Base-by-base conservation (phyloP, 2,329 filamentous ascomycete genomes). In the Myriosclerotinia scirpicola region DNA sequence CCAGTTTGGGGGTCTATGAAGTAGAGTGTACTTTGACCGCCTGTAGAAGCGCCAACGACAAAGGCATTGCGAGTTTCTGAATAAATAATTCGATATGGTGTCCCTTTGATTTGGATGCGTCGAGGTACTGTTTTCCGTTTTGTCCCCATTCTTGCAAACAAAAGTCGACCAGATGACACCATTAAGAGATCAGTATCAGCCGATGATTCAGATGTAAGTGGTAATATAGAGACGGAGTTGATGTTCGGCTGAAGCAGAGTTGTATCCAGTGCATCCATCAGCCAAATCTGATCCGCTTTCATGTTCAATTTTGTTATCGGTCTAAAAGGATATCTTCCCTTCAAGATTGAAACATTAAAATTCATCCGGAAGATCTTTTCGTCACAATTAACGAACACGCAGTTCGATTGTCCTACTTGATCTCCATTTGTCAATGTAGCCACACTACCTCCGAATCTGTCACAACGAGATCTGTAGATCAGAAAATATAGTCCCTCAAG, bases 1-100 rank as follows among this genome's bases (percentile, higher is more conserved):
- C 86, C 87, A 0, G 83, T 84, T 9, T 82, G 80, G 0, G 83
- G 80, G 66, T 88, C 84, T 40, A 89, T 75, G 66, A 89, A 88
- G 34, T 81, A 77, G 36, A 89, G 73, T 1, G 81, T 83, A 11
- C 85, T 79, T 38, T 76, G 77, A 5, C 80, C 76, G 5, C 79
- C 76, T 12, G 78, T 72, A 12, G 78, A 76, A 22, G 84, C 78
- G 0, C 81, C 84, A n/a, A 85, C 83, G 50, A 89, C 38, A 85
- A 79, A 69, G 80, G 85, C 50, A 20, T 83, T 79, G 58, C 87
- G 80, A 9, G 76, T 76, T 46, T 81, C 78, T 1, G 84, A 88
- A 72, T 85, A 87, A 5, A 89, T 75, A 1, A 88, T 71, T 53
- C 83, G 75, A 30, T 71, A 73, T 42, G 77, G 77, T 34, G 72